Conservation (phyloP, 1,284 basidiomycete species). For the Rhizoctonia solani region DNA sequence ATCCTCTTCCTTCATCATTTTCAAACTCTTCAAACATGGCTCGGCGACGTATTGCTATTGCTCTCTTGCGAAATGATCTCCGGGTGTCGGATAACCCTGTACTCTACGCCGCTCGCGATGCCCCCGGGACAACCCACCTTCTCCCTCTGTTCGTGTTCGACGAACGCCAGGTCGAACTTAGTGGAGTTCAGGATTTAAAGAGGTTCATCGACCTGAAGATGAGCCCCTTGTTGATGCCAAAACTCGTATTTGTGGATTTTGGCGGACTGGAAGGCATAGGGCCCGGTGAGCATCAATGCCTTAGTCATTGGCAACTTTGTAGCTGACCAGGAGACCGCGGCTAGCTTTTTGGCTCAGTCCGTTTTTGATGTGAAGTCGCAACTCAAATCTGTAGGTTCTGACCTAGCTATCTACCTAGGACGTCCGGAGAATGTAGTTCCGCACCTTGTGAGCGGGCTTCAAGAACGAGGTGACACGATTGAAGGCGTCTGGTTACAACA, state of each 20-base stretch:
- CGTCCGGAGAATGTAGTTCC: constrained; percentile 50
- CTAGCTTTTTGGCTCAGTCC: constrained; percentile 23
- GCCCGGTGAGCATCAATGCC: constrained; percentile 49
- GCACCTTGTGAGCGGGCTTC: constrained; percentile 47
- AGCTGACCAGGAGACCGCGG: neutral
- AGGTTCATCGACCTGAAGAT: constrained; percentile 37
- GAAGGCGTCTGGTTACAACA: constrained; percentile 49
- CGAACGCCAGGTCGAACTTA: constrained; percentile 54
- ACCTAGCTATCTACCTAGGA: constrained; percentile 55
- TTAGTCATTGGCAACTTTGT: neutral
- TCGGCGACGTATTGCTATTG: constrained; percentile 41
- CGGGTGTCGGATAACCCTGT: constrained; percentile 54
- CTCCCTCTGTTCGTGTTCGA: constrained; percentile 59
- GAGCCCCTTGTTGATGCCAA: constrained; percentile 44
- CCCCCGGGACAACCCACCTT: constrained; percentile 48
- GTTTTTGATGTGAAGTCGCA: constrained; percentile 52
- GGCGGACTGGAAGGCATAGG: constrained; percentile 52
- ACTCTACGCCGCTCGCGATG: constrained; percentile 48
- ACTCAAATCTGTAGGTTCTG: constrained; percentile 49
- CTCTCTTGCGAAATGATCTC: constrained; percentile 48
- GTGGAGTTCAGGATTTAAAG: constrained; percentile 48
- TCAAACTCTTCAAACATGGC: constrained; percentile 8
- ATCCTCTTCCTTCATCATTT: too few species aligned
- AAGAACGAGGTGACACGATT: constrained; percentile 47
- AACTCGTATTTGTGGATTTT: constrained; percentile 51